Base-by-base conservation (phyloP, 2,329 filamentous ascomycete genomes). In the Colletotrichum lentis region DNA sequence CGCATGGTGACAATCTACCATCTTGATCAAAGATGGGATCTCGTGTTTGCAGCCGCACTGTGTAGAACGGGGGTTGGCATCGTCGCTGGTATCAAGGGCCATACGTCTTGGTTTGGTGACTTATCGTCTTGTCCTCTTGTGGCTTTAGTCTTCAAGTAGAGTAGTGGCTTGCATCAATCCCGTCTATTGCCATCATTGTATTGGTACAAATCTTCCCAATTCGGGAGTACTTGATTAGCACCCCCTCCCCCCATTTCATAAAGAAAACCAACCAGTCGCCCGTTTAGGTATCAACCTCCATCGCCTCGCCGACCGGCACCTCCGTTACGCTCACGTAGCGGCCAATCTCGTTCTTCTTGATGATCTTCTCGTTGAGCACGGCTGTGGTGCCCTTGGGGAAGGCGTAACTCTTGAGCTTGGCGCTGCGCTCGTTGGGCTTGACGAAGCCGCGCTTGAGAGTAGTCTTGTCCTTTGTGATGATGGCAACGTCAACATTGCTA, bases 391-490 rank as follows among this genome's bases (percentile, higher is more conserved):
- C 96, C 78, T 89, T 89, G 73, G 86, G 84, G 84, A 97, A 99
- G 75, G 88, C 88, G 85, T 99, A 99, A 83, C 94, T 96, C 83
- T 94, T 89, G 80, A 96, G 87, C 88, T 99, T 99, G 79, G 91
- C 86, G 74, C 88, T 91, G 78, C 96, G 89, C 84, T 94, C 89
- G 81, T 99, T 99, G 67, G 96, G 96, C 79, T 87, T 95, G 79
- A 96, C 91, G 84, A 92, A 96, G 83, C 97, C 97, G 76, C 96
- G 88, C 86, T 96, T 86, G 77, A 99, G 82, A 35, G 92, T 96
- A 35, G 96, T 97, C 89, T 97, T 97, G 74, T 97, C 94, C 75
- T 90, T 87, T 70, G 95, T 97, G 78, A 99, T 99, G 75, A 99
- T 88, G 72, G 94, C 95, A 41, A 99, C 92, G 77, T 99, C 96